Base-by-base conservation (phyloP, 352 stramenopile genomes). In the Phytophthora palmivora region DNA sequence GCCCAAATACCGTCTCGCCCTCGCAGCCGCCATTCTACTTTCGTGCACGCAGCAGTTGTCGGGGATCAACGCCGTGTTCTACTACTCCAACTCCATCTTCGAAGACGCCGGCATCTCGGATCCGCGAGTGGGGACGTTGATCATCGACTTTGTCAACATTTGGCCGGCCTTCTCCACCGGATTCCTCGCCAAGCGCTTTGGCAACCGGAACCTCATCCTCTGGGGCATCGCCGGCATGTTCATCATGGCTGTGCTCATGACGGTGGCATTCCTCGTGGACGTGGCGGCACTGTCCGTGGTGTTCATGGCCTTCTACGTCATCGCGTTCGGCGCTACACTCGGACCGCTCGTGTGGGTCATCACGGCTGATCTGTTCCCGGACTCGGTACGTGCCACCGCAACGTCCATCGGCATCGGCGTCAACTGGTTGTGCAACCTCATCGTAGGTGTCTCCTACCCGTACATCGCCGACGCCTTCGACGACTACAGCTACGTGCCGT, bases 391-490 rank as follows among this genome's bases (percentile, higher is more conserved):
- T 11, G 50, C 50, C 24, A 58, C 38, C 1, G 50, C 50, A 4
- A 49, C 50, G 6, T 58, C 50, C 38, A 49, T 58, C 26, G 38
- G 50, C 26, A 58, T 58, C 19, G 50, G 50, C 10, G 38, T 58
- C 26, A 58, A 49, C 12, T 55, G 34, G 47, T 34, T 55, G 18
- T 55, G 47, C 47, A 55, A 55, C 47, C 33, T 55, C 39, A 60
- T 60, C 30, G 52, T 52, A 28, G 52, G 52, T 14, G 52, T 60
- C 26, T 19, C 52, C 39, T 60, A 60, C 52, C 52, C 52, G 52
- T 60, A 60, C 41, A 60, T 60, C 52, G 52, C 52, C 41, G 52
- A 60, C 30, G 52, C 52, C 30, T 60, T 60, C 39, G 52, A 60
- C 39, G 52, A 60, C 52, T 60, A 60, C 52, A 60, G 52, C 18